These are phyloP conservation scores for Trifolium subterraneum DNA, from an alignment of 306 rosid species.

Conservation along the genomic window DNA sequence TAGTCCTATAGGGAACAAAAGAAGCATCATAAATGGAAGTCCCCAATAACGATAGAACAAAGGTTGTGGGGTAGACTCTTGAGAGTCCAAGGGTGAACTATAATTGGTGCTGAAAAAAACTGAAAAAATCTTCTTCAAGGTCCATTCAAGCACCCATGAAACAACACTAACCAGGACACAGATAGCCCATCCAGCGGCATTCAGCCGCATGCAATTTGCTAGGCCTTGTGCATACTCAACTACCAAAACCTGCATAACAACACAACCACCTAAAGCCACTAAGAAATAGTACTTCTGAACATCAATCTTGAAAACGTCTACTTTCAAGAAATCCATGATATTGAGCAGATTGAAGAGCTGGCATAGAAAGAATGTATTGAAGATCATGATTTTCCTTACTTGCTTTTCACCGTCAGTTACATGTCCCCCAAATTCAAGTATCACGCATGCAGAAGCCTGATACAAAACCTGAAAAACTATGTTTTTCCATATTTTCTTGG, in stretches of 20 bases:
- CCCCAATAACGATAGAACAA: conserved; percentile 9
- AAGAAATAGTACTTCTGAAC: conserved; percentile 44
- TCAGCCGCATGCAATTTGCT: conserved; percentile 46
- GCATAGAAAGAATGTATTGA: conserved; percentile 60
- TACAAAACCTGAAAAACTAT: conserved; percentile 56
- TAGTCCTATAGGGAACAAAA: conserved; percentile 38
- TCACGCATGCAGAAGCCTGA: conserved; percentile 50
- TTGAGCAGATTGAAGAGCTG: conserved; percentile 59
- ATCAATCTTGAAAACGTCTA: conserved; percentile 37
- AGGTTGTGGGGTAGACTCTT: conserved; percentile 9
- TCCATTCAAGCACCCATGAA: conserved; percentile 45
- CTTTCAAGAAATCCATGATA: conserved; percentile 49
- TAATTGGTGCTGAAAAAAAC: neutral
- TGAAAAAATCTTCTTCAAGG: conserved; percentile 15
- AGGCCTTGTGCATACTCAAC: conserved; percentile 47
- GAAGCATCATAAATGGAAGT: conserved; percentile 39
- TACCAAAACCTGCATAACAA: conserved; percentile 52
- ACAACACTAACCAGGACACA: conserved; percentile 57
- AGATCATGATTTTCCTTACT: conserved; percentile 55
- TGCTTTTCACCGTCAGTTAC: conserved; percentile 22
- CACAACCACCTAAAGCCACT: conserved; percentile 44
- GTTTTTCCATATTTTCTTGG: conserved; percentile 44
- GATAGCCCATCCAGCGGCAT: conserved; percentile 52
- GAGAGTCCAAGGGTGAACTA: conserved; percentile 6
- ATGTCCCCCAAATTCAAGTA: conserved; percentile 48